Conservation (phyloP, 2,329 filamentous ascomycete species). For the Paecilomyces dactylethromorphus region DNA sequence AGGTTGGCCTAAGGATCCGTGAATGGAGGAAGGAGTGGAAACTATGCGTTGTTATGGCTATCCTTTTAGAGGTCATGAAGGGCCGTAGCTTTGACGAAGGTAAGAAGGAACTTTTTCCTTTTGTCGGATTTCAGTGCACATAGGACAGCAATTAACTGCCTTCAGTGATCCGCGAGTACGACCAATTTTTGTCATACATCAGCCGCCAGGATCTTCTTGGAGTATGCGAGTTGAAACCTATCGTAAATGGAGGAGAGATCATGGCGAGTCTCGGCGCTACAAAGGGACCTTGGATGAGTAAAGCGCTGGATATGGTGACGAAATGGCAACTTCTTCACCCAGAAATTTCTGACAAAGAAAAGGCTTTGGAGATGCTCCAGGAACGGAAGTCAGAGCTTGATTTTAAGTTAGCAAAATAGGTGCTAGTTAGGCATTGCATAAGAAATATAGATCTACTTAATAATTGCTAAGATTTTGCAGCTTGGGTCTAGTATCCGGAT, state of each 20-base stretch:
- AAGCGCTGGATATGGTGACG: slow-evolving; percentile 71
- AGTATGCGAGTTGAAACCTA: slow-evolving; percentile 52
- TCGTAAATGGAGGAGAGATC: slow-evolving; percentile 71
- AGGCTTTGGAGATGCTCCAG: slow-evolving; percentile 55
- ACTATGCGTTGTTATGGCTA: slow-evolving; percentile 30
- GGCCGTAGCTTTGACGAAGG: slow-evolving; percentile 23
- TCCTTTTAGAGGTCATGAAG: slow-evolving; percentile 33
- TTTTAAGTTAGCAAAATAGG: slow-evolving; percentile 1
- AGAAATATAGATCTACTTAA: no score
- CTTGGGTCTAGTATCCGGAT: no score
- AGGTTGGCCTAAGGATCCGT: slow-evolving; percentile 28
- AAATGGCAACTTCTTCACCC: slow-evolving; percentile 87
- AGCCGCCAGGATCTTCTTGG: slow-evolving; percentile 42
- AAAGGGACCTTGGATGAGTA: slow-evolving; percentile 77
- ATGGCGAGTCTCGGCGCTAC: slow-evolving; percentile 57
- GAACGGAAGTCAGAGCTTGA: slow-evolving; percentile 47
- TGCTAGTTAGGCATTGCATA: no score
- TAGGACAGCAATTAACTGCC: slow-evolving; percentile 8
- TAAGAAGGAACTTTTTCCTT: slow-evolving; percentile 11
- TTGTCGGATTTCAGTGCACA: slow-evolving; percentile 22
- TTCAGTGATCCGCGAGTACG: slow-evolving; percentile 45
- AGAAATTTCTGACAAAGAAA: slow-evolving; percentile 50
- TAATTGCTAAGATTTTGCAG: no score
- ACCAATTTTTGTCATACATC: slow-evolving; percentile 48
- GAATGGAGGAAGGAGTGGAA: slow-evolving; percentile 34